phyloP scores from a whole-genome alignment of 176 grass and related monocot genomes.

The Oryza punctata region DNA sequence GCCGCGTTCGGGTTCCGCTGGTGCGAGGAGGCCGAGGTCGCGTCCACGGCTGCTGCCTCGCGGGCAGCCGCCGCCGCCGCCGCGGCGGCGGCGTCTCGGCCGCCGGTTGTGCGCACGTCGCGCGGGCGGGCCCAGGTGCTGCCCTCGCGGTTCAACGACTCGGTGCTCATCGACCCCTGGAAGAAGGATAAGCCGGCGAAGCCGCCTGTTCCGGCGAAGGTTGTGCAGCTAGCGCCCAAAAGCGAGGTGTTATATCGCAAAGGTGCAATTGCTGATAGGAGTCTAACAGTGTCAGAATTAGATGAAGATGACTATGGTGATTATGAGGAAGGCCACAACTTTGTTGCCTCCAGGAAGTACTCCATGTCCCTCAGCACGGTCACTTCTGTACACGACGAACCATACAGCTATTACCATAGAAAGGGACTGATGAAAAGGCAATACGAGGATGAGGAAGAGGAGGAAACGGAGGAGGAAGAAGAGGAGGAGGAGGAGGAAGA shows the following conservation, averaged over 20 bases:
- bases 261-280: slow-evolving; percentile 36
- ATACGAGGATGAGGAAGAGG: slow-evolving; percentile 31
- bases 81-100: slow-evolving; percentile 34
- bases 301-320: slow-evolving; percentile 42
- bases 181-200: slow-evolving; percentile 78
- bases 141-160: slow-evolving; percentile 90
- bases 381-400: slow-evolving; percentile 41
- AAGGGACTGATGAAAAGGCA: slow-evolving; percentile 37
- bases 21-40: slow-evolving; percentile 34
- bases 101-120: slow-evolving; percentile 77
- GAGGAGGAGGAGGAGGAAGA: slow-evolving; percentile 34
- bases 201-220: slow-evolving; percentile 27
- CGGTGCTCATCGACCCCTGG: slow-evolving; percentile 84
- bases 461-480: slow-evolving; percentile 5
- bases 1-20: slow-evolving; percentile 58
- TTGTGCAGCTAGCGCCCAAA: slow-evolving; percentile 29
- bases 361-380: slow-evolving; percentile 55
- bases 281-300: slow-evolving; percentile 43
- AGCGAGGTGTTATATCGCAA: slow-evolving; percentile 28
- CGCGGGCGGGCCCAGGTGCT: slow-evolving; percentile 70
- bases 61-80: slow-evolving; percentile 15
- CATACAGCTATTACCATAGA: slow-evolving; percentile 11
- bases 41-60: slow-evolving; percentile 28
- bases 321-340: slow-evolving; percentile 53
- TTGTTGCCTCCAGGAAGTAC: slow-evolving; percentile 56